These are phyloP conservation scores for Globisporangium alternatum DNA, from an alignment of 352 stramenopile species.

Conservation along the genomic window DNA sequence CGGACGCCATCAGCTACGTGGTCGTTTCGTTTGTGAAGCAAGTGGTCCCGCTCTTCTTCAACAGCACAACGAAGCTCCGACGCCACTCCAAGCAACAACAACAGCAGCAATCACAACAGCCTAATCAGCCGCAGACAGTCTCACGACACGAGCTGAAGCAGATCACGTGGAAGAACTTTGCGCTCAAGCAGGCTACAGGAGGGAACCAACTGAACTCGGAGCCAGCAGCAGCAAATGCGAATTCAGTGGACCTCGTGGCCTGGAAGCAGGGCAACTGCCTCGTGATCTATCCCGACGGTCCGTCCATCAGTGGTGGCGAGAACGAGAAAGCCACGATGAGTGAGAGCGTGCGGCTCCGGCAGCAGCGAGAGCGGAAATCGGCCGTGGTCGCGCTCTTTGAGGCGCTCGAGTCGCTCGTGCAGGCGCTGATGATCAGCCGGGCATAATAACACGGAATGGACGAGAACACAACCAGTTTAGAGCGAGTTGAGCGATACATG, in stretches of 20 bases:
- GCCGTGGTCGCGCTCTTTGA: slow-evolving; percentile 27
- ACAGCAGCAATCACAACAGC: background rate
- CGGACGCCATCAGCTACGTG: slow-evolving; percentile 11
- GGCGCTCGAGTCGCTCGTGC: slow-evolving; percentile 26
- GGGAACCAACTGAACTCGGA: background rate
- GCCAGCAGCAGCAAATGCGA: background rate
- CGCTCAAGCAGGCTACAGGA: background rate
- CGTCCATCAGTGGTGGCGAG: background rate
- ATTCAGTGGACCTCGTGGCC: slow-evolving; percentile 18
- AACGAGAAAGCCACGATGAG: slow-evolving; percentile 8
- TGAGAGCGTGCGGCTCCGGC: slow-evolving; percentile 9
- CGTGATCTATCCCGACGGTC: slow-evolving; percentile 28
- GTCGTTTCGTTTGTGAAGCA: slow-evolving; percentile 16
- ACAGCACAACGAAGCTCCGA: background rate
- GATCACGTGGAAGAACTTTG: slow-evolving; percentile 15
- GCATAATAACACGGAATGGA: background rate
- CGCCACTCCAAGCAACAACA: background rate
- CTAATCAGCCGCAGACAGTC: background rate
- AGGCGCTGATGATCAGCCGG: slow-evolving; percentile 21
- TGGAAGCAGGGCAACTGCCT: slow-evolving; percentile 31
- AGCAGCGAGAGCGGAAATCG: slow-evolving; percentile 1
- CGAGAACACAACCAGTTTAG: too few species aligned
- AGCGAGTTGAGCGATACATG: too few species aligned
- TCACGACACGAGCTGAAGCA: slow-evolving; percentile 13
- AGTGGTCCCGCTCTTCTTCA: slow-evolving; percentile 13